A percentile compares a stretch with the other conserved stretches of the same genome.
These are phyloP conservation scores for Gracilaria vermiculophylla DNA, from an alignment of 23 red algal species.

Conservation along the genomic window DNA sequence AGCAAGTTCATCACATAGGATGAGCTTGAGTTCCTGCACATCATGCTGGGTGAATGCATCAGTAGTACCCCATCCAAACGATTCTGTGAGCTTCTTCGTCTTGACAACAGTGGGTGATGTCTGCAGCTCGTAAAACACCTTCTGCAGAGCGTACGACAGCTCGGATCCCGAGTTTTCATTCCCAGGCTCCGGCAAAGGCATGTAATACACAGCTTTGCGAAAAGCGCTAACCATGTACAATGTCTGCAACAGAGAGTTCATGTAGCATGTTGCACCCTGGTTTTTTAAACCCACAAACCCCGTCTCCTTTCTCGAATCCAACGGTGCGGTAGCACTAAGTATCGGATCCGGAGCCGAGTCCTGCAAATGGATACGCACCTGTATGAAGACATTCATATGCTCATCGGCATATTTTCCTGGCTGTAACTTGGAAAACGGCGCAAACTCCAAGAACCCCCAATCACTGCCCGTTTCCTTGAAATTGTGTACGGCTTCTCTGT, in stretches of 20 bases:
- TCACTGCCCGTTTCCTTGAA: constrained; percentile 84
- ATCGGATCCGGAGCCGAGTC: constrained; percentile 42
- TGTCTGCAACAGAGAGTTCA: constrained; percentile 98
- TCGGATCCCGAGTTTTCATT: constrained; percentile 55
- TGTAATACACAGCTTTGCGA: constrained; percentile 91
- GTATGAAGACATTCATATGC: constrained; percentile 65
- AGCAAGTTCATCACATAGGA: constrained; percentile 90
- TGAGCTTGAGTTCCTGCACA: constrained; percentile 96
- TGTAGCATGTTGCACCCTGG: constrained; percentile 98
- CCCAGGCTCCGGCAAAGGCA: constrained; percentile 80
- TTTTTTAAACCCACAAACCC: constrained; percentile 98
- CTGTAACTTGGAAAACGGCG: constrained; percentile 43
- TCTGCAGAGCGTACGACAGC: constrained; percentile 89
- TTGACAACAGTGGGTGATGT: constrained; percentile 73
- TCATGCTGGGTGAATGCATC: constrained; percentile 98
- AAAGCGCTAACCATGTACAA: constrained; percentile 92
- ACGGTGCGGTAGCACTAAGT: background rate
- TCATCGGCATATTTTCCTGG: constrained; percentile 29
- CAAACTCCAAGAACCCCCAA: constrained; percentile 98
- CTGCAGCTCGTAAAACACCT: constrained; percentile 99
- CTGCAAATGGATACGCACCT: constrained; percentile 51
- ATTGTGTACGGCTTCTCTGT: constrained; percentile 76
- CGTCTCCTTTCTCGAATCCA: constrained; percentile 88
- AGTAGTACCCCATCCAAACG: constrained; percentile 94
- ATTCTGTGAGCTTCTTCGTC: constrained; percentile 93